Base-by-base conservation (phyloP, 108 stramenopile species). In the Stephanodiscus triporus region DNA sequence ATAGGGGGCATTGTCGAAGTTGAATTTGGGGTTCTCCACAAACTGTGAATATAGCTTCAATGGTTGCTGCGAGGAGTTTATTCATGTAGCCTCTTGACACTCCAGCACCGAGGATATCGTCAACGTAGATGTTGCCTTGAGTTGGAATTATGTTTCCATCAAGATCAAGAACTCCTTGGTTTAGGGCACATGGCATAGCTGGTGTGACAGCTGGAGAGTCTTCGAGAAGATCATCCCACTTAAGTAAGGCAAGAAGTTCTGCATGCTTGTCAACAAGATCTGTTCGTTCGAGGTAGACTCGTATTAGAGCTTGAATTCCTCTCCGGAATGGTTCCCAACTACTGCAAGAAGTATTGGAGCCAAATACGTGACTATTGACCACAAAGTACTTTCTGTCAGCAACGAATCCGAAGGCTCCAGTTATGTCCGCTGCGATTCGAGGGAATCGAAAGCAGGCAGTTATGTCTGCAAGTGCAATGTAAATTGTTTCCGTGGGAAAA, bases 251-350 rank as follows among this genome's bases (percentile, higher is more conserved):
- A 16, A 68, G 51, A 14, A 22, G 53, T 5, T 55, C 19, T 0
- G 16, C 10, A 22, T 68, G 66, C 45, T 68, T 68, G 5, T 19
- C 26, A 4, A 42, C 65, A 9, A 66, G 45, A 22, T 17, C 5
- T 34, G 3, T 5, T 67, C 45, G 20, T 32, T 5, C 50, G 0
- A 50, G 20, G 20, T 50, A 50, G 9, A 50, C 49, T 20, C 17
- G 9, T 17, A 32, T 47, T 49, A 50, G 2, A 1, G 48, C 13
- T 55, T 48, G 14, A 9, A 68, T 68, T 16, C 19, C 48, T 7
- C 66, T 22, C 2, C 66, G 23, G 24, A 53, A 34, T 14, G 66
- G 66, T 27, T 68, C 66, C 29, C 49, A 68, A 11, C n/a, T n/a
- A 1, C 9, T n/a, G 9, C 50, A 48, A 5, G 34, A 37, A 23